Base-by-base conservation (phyloP, 108 stramenopile genomes). In the Hondaea fermentalgiana region DNA sequence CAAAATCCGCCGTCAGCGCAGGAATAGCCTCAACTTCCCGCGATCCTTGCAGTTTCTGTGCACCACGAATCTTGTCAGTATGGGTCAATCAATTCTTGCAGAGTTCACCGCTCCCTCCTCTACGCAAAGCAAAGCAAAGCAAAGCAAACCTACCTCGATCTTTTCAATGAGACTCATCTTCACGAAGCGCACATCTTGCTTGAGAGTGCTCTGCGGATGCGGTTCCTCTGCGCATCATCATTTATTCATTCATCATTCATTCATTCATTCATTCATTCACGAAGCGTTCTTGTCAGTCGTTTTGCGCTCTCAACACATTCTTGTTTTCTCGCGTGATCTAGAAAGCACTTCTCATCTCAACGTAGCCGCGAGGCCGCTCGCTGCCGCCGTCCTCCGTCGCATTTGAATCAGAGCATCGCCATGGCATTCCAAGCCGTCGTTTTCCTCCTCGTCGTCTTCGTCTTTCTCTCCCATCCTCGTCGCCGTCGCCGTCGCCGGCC, bases 191-290 rank as follows among this genome's bases (percentile, higher is more conserved):
- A 83, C 76, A 83, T 83, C 76, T 23, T 83, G 76, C 51, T 83
- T 83, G 49, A 83, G 76, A 12, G 51, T 53, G 76, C 76, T 83
- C 51, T 83, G 76, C 76, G 76, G 76, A 17, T 83, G 76, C 51
- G 76, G 76, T 23, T 83, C 76, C 76, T 83, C 76, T 83, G 51
- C 28, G 28, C 35, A 35, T 35, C 35, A 35, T 35, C 35, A 35
- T 35, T 35, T 2, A 35, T 35, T 25, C 8, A 2, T 83, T 6
- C 45, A 35, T 55, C 49, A 45, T 83, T 12, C 76, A 35, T 83
- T 12, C 19, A 12, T 83, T 6, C 45, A 35, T 45, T 55, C 49
- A 45, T 83, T 12, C 76, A 35, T 83, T 12, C 19, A 12, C 12
- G 25, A 83, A 47, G 23, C 19, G 59, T n/a, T 12, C 14, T 69